These are phyloP conservation scores for Trametopsis cervina DNA, from an alignment of 768 basidiomycete species.

Conservation along the genomic window DNA sequence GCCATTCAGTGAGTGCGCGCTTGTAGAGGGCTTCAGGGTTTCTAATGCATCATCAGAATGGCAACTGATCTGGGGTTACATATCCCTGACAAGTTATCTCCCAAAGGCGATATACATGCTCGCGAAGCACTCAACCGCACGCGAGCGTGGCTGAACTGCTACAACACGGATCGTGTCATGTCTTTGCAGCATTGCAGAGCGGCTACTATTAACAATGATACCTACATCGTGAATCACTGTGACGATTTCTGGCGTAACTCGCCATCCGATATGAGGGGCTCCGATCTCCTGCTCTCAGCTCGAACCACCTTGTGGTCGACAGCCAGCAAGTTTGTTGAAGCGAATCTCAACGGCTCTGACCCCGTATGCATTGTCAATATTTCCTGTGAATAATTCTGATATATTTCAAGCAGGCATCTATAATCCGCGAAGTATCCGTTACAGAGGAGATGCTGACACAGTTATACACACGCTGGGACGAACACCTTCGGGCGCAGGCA, in stretches of 20 bases:
- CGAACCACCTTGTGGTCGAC: constrained; percentile 60
- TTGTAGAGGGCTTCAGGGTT: constrained; percentile 16
- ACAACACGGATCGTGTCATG: constrained; percentile 83
- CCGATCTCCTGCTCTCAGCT: constrained; percentile 74
- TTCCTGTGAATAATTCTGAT: no score
- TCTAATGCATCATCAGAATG: constrained; percentile 38
- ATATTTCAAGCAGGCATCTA: constrained; percentile 17
- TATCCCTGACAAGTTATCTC: constrained; percentile 55
- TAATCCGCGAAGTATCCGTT: constrained; percentile 59
- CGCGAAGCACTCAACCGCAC: constrained; percentile 87
- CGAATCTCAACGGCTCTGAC: constrained; percentile 60
- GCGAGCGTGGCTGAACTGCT: constrained; percentile 84
- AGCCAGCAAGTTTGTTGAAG: constrained; percentile 51
- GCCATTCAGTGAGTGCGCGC: constrained; percentile 58
- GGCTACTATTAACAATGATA: constrained; percentile 66
- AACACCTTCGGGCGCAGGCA: no score
- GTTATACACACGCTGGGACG: no score
- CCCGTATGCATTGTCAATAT: constrained; percentile 27
- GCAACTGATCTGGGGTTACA: constrained; percentile 89
- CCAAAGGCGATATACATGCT: constrained; percentile 71
- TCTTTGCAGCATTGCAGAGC: constrained; percentile 84
- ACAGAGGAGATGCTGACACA: constrained; percentile 63
- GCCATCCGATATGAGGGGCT: constrained; percentile 57
- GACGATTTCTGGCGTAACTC: constrained; percentile 66
- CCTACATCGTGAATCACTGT: constrained; percentile 68